Percentiles rank a stretch among this genome's conserved stretches.
Evolutionary conservation across 2,329 filamentous ascomycete genomes (phyloP).

Genomic region (Monilinia polystroma): DNA sequence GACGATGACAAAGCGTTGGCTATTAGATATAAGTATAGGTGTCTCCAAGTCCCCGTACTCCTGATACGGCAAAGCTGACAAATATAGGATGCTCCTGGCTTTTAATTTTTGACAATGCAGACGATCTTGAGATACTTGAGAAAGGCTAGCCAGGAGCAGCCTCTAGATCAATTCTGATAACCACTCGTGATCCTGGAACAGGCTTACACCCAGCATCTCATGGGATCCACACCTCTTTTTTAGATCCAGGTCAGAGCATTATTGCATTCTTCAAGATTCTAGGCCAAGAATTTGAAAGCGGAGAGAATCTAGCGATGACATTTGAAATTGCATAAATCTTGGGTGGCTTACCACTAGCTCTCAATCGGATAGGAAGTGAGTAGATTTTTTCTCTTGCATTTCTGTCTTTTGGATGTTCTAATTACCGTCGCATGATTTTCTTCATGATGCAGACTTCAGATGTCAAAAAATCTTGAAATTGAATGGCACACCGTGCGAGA

Average conservation of each 20-base stretch:
- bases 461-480: too few relatives aligned
- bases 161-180: conserved; percentile 31
- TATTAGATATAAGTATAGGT: conserved; percentile 8
- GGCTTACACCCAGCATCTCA: conserved; percentile 9
- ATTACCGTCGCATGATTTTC: too few relatives aligned
- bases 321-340: conserved; percentile 11
- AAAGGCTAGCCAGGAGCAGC: conserved; percentile 28
- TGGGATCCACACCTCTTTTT: not conserved
- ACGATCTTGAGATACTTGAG: conserved; percentile 29
- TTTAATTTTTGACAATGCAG: conserved; percentile 36
- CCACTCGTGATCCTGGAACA: conserved; percentile 24
- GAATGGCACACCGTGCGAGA: too few relatives aligned
- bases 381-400: not conserved
- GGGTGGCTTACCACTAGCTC: conserved; percentile 23
- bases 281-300: not conserved
- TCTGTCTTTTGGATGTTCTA: too few relatives aligned
- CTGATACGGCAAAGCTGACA: conserved; percentile 9
- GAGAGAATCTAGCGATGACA: not conserved
- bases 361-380: conserved; percentile 23
- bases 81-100: conserved; percentile 31
- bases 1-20: not conserved
- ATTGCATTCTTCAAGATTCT: conserved; percentile 7
- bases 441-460: too few relatives aligned
- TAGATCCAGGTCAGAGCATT: conserved; percentile 2
- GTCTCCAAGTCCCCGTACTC: not conserved